phyloP scores from a whole-genome alignment of 2,329 filamentous ascomycete species.

The Elsinoe ampelina region DNA sequence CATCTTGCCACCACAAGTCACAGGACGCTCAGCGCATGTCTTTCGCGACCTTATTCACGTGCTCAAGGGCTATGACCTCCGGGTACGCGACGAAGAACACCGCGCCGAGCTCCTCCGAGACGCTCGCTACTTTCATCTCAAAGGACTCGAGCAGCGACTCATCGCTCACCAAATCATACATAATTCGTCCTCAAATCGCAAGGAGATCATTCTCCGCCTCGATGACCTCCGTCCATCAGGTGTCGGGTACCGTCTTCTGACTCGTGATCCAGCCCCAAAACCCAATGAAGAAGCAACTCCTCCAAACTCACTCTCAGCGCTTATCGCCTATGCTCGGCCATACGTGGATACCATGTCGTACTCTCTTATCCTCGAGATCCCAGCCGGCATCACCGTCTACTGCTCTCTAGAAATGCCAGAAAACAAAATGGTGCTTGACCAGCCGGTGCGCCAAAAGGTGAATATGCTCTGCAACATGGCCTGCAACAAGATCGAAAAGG shows the following conservation, averaged over 20 bases:
- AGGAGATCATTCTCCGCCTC: slow-evolving; percentile 70
- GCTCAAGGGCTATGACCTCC: slow-evolving; percentile 71
- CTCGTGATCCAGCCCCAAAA: slow-evolving; percentile 17
- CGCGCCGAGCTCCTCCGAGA: slow-evolving; percentile 70
- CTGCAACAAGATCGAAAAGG: slow-evolving; percentile 14
- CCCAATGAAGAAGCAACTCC: slow-evolving; percentile 19
- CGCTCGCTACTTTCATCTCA: slow-evolving; percentile 87
- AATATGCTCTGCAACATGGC: slow-evolving; percentile 6
- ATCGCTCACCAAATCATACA: slow-evolving; percentile 67
- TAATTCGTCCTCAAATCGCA: slow-evolving; percentile 58
- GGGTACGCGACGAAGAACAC: slow-evolving; percentile 67
- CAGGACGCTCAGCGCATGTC: slow-evolving; percentile 69
- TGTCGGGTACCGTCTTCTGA: slow-evolving; percentile 50
- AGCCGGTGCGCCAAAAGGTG: neutral
- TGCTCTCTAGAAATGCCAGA: slow-evolving; percentile 7
- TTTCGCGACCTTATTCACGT: slow-evolving; percentile 77
- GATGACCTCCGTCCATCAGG: slow-evolving; percentile 87
- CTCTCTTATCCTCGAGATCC: slow-evolving; percentile 74
- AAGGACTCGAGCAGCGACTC: slow-evolving; percentile 78
- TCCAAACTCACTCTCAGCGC: slow-evolving; percentile 17
- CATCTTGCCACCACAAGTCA: slow-evolving; percentile 72
- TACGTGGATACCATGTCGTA: slow-evolving; percentile 67
- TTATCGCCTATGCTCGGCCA: slow-evolving; percentile 70
- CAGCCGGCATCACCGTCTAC: slow-evolving; percentile 44
- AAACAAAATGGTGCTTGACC: slow-evolving; percentile 7